These are phyloP conservation scores for Serpula lacrymans DNA, from an alignment of 768 basidiomycete genomes.

Conservation along the genomic window DNA sequence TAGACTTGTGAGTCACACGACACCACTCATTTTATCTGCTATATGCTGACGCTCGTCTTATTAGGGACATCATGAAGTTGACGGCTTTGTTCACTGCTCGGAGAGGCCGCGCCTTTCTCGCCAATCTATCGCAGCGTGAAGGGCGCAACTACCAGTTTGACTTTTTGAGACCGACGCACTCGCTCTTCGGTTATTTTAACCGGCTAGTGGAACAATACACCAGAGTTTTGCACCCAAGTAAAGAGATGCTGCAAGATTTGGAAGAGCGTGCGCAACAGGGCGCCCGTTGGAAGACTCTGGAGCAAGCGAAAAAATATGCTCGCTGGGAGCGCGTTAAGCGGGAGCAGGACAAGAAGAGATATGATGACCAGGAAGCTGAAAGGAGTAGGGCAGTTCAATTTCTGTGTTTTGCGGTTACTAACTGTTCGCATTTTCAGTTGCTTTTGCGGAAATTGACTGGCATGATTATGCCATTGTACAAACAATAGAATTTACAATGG, in stretches of 20 bases:
- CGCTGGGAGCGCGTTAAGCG: constrained; percentile 86
- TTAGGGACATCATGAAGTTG: constrained; percentile 90
- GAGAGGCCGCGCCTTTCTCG: constrained; percentile 83
- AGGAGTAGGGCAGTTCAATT: constrained; percentile 51
- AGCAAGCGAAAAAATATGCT: constrained; percentile 71
- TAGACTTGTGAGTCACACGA: constrained; percentile 78
- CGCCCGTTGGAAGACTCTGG: constrained; percentile 75
- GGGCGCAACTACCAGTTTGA: constrained; percentile 98
- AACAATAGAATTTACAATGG: constrained; percentile 94
- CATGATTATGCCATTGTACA: constrained; percentile 98
- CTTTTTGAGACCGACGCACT: constrained; percentile 93
- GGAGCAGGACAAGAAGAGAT: constrained; percentile 80
- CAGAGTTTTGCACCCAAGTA: constrained; percentile 81
- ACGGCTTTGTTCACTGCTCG: constrained; percentile 96
- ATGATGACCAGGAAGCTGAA: constrained; percentile 92
- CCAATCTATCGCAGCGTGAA: constrained; percentile 80
- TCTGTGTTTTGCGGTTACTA: constrained; percentile 3
- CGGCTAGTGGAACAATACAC: constrained; percentile 95
- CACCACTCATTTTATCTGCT: background rate
- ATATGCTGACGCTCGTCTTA: constrained; percentile 5
- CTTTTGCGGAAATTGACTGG: constrained; percentile 98
- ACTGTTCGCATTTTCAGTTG: constrained; percentile 45
- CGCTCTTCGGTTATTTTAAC: constrained; percentile 96
- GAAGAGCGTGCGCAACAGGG: constrained; percentile 61
- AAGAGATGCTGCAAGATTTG: constrained; percentile 72